Evolutionary conservation across 495 filamentous ascomycete species (phyloP), one percentile per base, ranked within the genome.

Genomic region (Penicillium ucsense): DNA sequence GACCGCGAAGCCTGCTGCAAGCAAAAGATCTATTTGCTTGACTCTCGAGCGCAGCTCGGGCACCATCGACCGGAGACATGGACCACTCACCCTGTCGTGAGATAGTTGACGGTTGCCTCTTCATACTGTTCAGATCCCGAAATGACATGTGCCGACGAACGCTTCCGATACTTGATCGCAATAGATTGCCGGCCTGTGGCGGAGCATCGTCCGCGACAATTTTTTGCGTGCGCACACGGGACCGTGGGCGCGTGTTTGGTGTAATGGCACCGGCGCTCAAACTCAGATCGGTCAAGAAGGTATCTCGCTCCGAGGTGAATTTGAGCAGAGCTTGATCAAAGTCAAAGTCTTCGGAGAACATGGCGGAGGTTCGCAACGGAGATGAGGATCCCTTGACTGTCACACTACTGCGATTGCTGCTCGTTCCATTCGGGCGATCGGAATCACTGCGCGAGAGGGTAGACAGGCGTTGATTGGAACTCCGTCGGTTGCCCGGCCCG

Each of bases 51-150:
- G 34, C 34, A 35, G 34, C 34, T 10, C 34, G 34, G 34, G 34
- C 6, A 1, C 6, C 9, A 5, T 32, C n/a, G 36, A 31, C 8
- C 10, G 2, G 4, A 42, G 29, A 42, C 4, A 31, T 12, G 20
- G 20, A 42, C n/a, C 0, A 70, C 85, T 69, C 71, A 91, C 88
- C 78, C 72, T 88, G 80, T 64, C 85, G 83, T 38, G 84, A 79
- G 63, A 81, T 70, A 63, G 80, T 71, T 1, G 80, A 84, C 35
- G 89, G 84, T 61, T 95, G 89, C 63, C 88, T 79, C 72, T 89
- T 94, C 78, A 86, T 81, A 68, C 90, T 95, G 59, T 83, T 96
- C 86, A 98, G 88, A 57, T 95, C 92, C 48, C 84, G 76, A 56
- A 91, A 86, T 45, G 91, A 90, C 66, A 95, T 84, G 49, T 87